A percentile compares a stretch with the other conserved stretches of the same genome.
These are phyloP conservation scores for Peniophora sp. DNA, from an alignment of 1,284 basidiomycete genomes.

Conservation along the genomic window DNA sequence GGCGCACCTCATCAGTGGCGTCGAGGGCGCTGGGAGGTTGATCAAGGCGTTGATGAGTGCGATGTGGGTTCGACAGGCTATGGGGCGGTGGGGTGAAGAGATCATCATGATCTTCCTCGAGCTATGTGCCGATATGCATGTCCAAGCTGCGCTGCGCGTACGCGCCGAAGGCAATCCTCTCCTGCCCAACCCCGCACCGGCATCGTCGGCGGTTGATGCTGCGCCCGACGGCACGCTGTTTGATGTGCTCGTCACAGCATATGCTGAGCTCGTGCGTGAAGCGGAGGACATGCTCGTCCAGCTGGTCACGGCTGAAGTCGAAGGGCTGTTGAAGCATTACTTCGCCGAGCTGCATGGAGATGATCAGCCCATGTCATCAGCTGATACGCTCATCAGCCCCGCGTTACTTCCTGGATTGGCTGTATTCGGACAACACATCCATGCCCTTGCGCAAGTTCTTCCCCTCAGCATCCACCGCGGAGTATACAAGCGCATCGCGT, in stretches of 20 bases:
- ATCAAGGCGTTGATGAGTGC: conserved; percentile 81
- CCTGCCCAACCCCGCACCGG: conserved; percentile 36
- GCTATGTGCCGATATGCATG: conserved; percentile 73
- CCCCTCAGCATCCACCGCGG: conserved; percentile 44
- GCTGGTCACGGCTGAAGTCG: conserved; percentile 74
- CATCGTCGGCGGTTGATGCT: conserved; percentile 18
- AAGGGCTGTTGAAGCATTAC: conserved; percentile 65
- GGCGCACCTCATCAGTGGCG: conserved; percentile 64
- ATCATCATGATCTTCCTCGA: conserved; percentile 79
- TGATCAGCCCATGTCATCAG: conserved; percentile 18
- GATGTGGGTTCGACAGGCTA: conserved; percentile 54
- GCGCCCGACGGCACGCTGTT: conserved; percentile 62
- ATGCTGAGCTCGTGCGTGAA: conserved; percentile 43
- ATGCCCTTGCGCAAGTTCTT: conserved; percentile 52
- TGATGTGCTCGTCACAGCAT: conserved; percentile 61
- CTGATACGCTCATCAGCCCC: conserved; percentile 49
- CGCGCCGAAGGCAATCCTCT: conserved; percentile 39
- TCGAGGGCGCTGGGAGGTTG: conserved; percentile 73
- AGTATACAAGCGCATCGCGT: conserved; percentile 65
- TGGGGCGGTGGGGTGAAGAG: conserved; percentile 82
- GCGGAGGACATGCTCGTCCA: conserved; percentile 82
- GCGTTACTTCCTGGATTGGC: conserved; percentile 66
- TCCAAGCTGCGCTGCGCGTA: conserved; percentile 43
- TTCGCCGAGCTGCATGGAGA: conserved; percentile 11
- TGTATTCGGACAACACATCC: conserved; percentile 65